phyloP scores from a whole-genome alignment of 2,329 filamentous ascomycete genomes.

The Xylogone sp. region DNA sequence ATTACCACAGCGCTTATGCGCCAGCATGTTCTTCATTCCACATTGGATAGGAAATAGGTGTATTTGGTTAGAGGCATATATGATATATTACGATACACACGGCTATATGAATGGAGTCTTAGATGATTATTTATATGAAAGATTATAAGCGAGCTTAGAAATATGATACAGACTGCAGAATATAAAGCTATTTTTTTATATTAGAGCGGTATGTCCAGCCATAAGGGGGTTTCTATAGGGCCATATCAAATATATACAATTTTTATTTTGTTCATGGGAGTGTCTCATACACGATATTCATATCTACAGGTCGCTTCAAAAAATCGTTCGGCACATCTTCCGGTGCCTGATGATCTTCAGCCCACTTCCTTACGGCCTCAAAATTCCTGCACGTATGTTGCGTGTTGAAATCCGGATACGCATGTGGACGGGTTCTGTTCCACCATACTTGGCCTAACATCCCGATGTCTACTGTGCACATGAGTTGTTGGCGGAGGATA shows the following conservation, averaged over 20 bases:
- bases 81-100: neutral
- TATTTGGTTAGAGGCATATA: neutral
- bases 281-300: constrained; percentile 15
- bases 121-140: neutral
- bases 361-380: constrained; percentile 47
- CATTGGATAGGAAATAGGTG: constrained; percentile 15
- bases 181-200: no score
- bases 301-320: constrained; percentile 17
- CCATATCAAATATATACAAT: no score
- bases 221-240: no score
- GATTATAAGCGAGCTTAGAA: no score
- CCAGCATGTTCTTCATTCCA: constrained; percentile 75
- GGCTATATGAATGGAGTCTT: neutral
- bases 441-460: constrained; percentile 53
- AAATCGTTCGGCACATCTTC: constrained; percentile 21
- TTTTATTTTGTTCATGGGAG: constrained; percentile 16
- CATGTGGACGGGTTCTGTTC: constrained; percentile 32
- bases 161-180: no score
- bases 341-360: constrained; percentile 41
- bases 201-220: no score
- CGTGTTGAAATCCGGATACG: constrained; percentile 52
- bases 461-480: constrained; percentile 50
- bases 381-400: constrained; percentile 50
- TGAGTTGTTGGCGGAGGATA: constrained; percentile 50
- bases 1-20: constrained; percentile 65